These are phyloP conservation scores for Hymenoscyphus salicellus DNA, from an alignment of 2,329 filamentous ascomycete genomes.

Conservation along the genomic window DNA sequence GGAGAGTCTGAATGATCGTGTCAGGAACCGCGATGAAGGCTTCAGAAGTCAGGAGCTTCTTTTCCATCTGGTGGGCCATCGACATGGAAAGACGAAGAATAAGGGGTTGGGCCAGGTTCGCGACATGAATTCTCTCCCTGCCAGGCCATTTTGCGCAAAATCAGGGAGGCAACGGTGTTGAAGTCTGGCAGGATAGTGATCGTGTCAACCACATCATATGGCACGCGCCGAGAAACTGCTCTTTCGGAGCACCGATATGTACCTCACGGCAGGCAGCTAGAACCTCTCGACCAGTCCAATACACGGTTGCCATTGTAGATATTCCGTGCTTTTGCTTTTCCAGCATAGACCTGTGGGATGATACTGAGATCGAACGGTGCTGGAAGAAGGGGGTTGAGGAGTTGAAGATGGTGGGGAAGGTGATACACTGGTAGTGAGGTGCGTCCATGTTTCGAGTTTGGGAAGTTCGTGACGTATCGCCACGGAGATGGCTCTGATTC, in stretches of 20 bases:
- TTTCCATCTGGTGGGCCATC: not conserved
- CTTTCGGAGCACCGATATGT: not conserved
- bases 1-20: not conserved
- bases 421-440: not conserved
- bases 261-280: too few species aligned
- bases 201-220: not conserved
- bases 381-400: not conserved
- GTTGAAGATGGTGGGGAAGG: not conserved
- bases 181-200: not conserved
- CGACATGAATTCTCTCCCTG: not conserved
- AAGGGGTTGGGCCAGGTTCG: not conserved
- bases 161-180: not conserved
- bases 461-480: not conserved
- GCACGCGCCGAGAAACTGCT: not conserved
- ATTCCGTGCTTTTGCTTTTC: not conserved
- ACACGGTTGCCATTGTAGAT: not conserved
- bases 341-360: not conserved
- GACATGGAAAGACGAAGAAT: not conserved
- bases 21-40: not conserved
- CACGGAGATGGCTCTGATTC: not conserved
- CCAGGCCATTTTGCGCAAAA: too few species aligned
- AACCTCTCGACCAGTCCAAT: not conserved
- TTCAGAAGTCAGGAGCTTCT: not conserved
- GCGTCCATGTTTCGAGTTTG: slow-evolving; percentile 1
- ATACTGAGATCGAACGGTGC: not conserved